Percentiles rank a stretch among this genome's conserved stretches.
Conservation (phyloP, 2,329 filamentous ascomycete genomes). For the Phoma herbarum region DNA sequence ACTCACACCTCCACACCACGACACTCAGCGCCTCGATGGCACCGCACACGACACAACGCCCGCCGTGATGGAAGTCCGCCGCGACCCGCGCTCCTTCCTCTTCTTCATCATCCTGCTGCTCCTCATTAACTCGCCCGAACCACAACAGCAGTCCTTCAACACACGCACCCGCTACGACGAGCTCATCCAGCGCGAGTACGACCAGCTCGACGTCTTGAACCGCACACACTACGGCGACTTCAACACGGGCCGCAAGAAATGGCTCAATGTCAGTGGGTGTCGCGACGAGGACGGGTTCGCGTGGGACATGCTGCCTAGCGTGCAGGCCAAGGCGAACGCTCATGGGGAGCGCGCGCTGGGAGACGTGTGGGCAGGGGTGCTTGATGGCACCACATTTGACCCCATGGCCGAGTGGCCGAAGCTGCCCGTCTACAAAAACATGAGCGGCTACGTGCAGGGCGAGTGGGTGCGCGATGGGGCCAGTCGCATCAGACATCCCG, state of each 20-base stretch:
- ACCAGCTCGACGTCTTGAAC: slow-evolving; percentile 57
- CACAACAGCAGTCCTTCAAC: slow-evolving; percentile 46
- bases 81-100: slow-evolving; percentile 48
- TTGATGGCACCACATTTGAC: slow-evolving; percentile 44
- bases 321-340: slow-evolving; percentile 66
- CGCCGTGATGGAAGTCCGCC: slow-evolving; percentile 49
- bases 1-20: slow-evolving; percentile 1
- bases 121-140: slow-evolving; percentile 50
- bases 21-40: slow-evolving; percentile 18
- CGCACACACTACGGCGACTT: slow-evolving; percentile 58
- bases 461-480: slow-evolving; percentile 71
- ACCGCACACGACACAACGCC: slow-evolving; percentile 16
- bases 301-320: slow-evolving; percentile 76
- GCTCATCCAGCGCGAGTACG: slow-evolving; percentile 60
- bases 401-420: slow-evolving; percentile 47
- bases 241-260: slow-evolving; percentile 54
- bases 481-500: slow-evolving; percentile 58
- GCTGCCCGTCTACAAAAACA: slow-evolving; percentile 76
- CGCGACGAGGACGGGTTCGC: slow-evolving; percentile 76
- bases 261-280: slow-evolving; percentile 75
- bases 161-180: slow-evolving; percentile 53
- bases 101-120: slow-evolving; percentile 51
- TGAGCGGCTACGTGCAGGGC: slow-evolving; percentile 79
- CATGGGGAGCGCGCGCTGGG: slow-evolving; percentile 17
- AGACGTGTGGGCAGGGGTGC: slow-evolving; percentile 59